Evolutionary conservation across 768 basidiomycete genomes (phyloP).

Genomic region (Mycena polygramma): DNA sequence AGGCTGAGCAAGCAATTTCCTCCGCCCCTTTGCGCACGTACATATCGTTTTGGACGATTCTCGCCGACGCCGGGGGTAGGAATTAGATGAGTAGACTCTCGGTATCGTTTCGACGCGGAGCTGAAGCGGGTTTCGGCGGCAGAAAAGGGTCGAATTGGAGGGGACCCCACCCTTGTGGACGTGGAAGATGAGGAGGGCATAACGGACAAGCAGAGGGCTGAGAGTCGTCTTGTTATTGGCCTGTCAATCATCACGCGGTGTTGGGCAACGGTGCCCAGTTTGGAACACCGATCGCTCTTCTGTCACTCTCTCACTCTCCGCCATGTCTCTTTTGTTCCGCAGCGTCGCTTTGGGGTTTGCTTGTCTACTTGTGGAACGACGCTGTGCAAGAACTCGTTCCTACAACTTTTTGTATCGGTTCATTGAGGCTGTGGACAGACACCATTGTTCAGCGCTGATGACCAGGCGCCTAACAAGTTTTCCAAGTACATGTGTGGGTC

Average conservation of each 20-base stretch:
- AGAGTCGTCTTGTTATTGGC: constrained; percentile 4
- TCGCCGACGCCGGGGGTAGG: constrained; percentile 55
- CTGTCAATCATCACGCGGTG: constrained; percentile 34
- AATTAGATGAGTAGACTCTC: constrained; percentile 62
- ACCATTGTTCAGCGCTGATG: too few relatives aligned
- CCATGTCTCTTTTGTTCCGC: neutral
- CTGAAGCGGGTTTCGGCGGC: constrained; percentile 25
- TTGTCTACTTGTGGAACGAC: too few relatives aligned
- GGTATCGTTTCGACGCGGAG: constrained; percentile 51
- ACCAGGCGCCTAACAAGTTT: too few relatives aligned
- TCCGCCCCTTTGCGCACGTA: constrained; percentile 43
- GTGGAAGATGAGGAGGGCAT: constrained; percentile 23
- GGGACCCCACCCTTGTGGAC: constrained; percentile 27
- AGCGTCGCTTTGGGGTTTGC: too few relatives aligned
- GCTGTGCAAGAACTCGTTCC: too few relatives aligned
- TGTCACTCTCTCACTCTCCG: too few relatives aligned
- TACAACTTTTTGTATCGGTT: too few relatives aligned
- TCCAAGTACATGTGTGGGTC: too few relatives aligned
- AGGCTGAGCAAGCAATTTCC: constrained; percentile 30
- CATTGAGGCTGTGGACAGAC: too few relatives aligned
- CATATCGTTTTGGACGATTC: constrained; percentile 58
- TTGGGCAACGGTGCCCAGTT: constrained; percentile 5
- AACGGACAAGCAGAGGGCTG: constrained; percentile 8
- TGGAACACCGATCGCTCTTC: too few relatives aligned
- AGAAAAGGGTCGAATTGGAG: constrained; percentile 16